phyloP scores from a whole-genome alignment of 495 filamentous ascomycete genomes.

The Penicillium cataractarum region DNA sequence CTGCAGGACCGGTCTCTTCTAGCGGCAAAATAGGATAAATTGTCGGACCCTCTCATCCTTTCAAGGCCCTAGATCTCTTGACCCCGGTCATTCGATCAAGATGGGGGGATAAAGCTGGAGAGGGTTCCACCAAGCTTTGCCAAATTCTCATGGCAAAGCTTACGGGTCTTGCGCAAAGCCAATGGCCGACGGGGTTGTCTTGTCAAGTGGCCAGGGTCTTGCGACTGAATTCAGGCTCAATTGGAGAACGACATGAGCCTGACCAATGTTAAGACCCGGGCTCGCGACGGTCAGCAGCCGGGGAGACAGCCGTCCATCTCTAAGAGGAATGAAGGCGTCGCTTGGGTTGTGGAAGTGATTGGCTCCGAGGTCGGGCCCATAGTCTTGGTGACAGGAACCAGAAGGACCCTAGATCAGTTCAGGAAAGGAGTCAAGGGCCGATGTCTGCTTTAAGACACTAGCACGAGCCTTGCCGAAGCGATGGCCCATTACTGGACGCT shows the following conservation, averaged over 20 bases:
- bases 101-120: neutral
- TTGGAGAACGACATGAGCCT: neutral
- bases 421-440: slow-evolving; percentile 2
- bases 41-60: neutral
- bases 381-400: neutral
- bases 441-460: neutral
- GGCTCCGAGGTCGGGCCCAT: neutral
- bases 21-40: slow-evolving; percentile 25
- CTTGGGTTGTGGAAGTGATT: neutral
- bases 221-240: slow-evolving; percentile 7
- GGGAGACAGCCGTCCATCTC: slow-evolving; percentile 4
- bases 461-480: neutral
- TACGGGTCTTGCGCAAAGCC: neutral
- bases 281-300: neutral
- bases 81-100: neutral
- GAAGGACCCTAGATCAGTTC: neutral
- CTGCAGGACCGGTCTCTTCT: neutral
- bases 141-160: neutral
- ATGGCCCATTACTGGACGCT: neutral
- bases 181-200: neutral
- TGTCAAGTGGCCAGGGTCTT: neutral
- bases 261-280: neutral
- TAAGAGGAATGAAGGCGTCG: neutral
- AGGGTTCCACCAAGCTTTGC: slow-evolving; percentile 2
- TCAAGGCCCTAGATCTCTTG: neutral